These are phyloP conservation scores for Saccharomyces hybrid DNA, from an alignment of 1,139 yeast species.

Conservation along the genomic window DNA sequence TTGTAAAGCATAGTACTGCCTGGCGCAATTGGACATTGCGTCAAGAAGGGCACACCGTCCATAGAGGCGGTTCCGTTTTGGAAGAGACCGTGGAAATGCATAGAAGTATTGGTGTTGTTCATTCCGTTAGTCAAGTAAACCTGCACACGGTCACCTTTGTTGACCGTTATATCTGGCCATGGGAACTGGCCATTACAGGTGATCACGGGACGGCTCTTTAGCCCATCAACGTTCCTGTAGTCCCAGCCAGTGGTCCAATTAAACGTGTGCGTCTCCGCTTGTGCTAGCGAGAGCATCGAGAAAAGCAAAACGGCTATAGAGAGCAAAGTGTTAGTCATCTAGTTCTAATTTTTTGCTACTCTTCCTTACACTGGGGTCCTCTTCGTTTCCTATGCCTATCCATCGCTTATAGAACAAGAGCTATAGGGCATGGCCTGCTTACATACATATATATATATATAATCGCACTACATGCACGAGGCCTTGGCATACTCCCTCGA, in stretches of 20 bases:
- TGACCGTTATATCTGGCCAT: conserved; percentile 65
- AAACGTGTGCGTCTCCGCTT: conserved; percentile 54
- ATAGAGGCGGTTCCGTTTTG: conserved; percentile 63
- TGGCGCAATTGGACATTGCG: conserved; percentile 84
- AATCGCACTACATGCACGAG: background rate
- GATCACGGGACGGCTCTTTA: conserved; percentile 53
- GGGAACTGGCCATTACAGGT: conserved; percentile 85
- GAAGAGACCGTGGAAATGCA: conserved; percentile 91
- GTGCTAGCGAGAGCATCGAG: conserved; percentile 4
- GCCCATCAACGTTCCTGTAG: conserved; percentile 70
- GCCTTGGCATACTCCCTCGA: background rate
- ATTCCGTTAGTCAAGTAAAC: conserved; percentile 66
- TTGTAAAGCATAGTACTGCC: conserved; percentile 63
- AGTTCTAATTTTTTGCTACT: background rate
- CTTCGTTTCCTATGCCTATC: background rate
- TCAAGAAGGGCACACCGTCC: conserved; percentile 86
- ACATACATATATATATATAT: background rate
- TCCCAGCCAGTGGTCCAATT: conserved; percentile 74
- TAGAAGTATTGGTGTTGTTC: conserved; percentile 55
- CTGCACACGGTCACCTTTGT: conserved; percentile 68
- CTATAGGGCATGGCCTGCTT: background rate
- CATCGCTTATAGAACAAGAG: background rate
- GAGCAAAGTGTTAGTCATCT: background rate
- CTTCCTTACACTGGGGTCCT: background rate
- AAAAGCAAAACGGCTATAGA: background rate